These are phyloP conservation scores for Fusarium musae DNA, from an alignment of 2,329 filamentous ascomycete genomes.

Conservation along the genomic window DNA sequence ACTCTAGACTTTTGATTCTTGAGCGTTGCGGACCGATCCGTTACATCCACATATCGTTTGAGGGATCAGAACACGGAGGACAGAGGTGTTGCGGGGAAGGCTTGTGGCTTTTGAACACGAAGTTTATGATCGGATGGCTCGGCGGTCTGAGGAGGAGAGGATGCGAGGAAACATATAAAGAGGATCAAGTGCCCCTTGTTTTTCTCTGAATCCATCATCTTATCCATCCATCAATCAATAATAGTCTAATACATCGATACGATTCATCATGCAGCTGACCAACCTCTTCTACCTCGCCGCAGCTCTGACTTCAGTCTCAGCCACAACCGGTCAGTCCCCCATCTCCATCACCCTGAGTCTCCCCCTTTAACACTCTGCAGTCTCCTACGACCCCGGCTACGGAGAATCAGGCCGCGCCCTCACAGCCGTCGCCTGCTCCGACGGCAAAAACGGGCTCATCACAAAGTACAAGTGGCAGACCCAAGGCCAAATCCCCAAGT, in stretches of 20 bases:
- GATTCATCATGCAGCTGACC: constrained; percentile 55
- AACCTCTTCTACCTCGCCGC: constrained; percentile 51
- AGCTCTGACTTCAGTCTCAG: constrained; percentile 48
- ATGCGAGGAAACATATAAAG: not conserved
- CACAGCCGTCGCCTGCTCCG: constrained; percentile 70
- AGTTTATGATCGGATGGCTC: not conserved
- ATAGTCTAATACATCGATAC: not conserved
- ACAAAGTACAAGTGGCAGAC: constrained; percentile 68
- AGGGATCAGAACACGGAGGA: not conserved
- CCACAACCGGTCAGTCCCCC: constrained; percentile 44
- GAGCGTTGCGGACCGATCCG: constrained; percentile 1
- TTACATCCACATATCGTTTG: not conserved
- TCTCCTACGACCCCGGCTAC: constrained; percentile 79
- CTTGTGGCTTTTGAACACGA: constrained; percentile 1
- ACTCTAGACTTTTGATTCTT: not conserved
- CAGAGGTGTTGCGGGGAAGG: not conserved
- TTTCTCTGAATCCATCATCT: too few species aligned
- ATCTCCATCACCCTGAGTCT: too few species aligned
- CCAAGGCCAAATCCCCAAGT: constrained; percentile 61
- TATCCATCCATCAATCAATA: too few species aligned
- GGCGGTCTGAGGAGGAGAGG: rapidly evolving
- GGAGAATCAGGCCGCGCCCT: constrained; percentile 68
- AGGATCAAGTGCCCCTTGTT: not conserved
- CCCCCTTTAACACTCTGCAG: constrained; percentile 42
- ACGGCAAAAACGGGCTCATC: constrained; percentile 74